Evolutionary conservation across 192 early-diverging fungal genomes (phyloP).

Genomic region (Lobosporangium transversale): DNA sequence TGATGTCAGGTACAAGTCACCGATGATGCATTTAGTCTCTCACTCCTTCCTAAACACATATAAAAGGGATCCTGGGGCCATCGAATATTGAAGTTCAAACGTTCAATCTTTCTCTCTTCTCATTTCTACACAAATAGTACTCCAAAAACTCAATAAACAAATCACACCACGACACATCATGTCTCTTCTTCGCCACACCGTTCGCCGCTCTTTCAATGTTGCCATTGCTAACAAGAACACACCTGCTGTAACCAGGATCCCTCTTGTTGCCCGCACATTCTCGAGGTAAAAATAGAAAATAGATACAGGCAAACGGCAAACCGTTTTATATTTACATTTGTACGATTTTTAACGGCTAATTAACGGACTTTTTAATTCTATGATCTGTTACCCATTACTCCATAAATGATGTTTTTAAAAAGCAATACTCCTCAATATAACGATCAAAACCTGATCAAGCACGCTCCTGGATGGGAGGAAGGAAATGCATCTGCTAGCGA

Average conservation of each 20-base stretch:
- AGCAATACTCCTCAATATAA: not conserved
- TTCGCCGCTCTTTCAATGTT: conserved; percentile 19
- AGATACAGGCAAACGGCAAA: not conserved
- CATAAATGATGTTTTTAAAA: too few species aligned
- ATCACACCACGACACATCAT: not conserved
- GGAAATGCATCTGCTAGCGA: conserved; percentile 38
- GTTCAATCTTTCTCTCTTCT: not conserved
- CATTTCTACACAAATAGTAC: not conserved
- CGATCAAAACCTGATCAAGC: conserved; percentile 16
- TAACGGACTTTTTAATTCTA: not conserved
- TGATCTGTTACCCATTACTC: not conserved
- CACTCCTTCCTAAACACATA: not conserved
- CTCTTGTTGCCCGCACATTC: conserved; percentile 15
- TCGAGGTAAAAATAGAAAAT: conserved; percentile 12
- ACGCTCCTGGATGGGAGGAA: conserved; percentile 39
- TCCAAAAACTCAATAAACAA: not conserved
- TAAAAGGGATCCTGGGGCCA: not conserved
- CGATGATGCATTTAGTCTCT: not conserved
- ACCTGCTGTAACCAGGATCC: conserved; percentile 8
- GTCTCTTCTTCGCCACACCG: conserved; percentile 35
- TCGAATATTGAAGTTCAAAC: too few species aligned
- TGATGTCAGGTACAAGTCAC: not conserved
- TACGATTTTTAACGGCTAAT: too few species aligned
- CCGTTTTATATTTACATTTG: conserved; percentile 1
- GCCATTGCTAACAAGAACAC: conserved; percentile 3